Percentiles rank a stretch among this genome's conserved stretches.
Conservation (phyloP, 1,284 basidiomycete species). For the Heliocybe sulcata region DNA sequence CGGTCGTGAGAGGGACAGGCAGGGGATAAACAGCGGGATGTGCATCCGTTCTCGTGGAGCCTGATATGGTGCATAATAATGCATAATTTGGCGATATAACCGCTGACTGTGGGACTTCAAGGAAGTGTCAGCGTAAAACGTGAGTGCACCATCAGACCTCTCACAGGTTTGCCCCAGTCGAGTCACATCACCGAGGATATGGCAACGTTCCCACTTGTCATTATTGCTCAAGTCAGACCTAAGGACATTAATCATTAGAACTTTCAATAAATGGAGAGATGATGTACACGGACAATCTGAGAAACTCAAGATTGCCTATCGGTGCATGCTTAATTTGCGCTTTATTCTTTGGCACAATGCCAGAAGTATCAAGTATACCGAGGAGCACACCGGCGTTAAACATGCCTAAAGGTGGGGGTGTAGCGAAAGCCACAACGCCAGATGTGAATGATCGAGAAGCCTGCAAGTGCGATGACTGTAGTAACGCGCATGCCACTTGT, state of each 20-base stretch:
- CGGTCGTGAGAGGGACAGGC: slow-evolving; percentile 27
- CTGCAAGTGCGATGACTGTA: slow-evolving; percentile 18
- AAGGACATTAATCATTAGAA: neutral
- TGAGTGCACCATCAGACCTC: slow-evolving; percentile 2
- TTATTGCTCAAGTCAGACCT: slow-evolving; percentile 51
- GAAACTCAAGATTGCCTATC: slow-evolving; percentile 41
- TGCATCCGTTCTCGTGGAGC: slow-evolving; percentile 28
- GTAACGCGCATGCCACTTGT: slow-evolving; percentile 1
- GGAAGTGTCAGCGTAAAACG: neutral
- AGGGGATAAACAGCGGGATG: slow-evolving; percentile 39
- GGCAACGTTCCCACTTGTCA: slow-evolving; percentile 39
- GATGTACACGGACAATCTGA: slow-evolving; percentile 42
- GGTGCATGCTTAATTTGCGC: slow-evolving; percentile 29
- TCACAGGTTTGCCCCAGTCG: slow-evolving; percentile 22
- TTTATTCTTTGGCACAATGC: slow-evolving; percentile 25
- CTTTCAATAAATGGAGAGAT: neutral
- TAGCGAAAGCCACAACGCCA: slow-evolving; percentile 33
- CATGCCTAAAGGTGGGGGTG: slow-evolving; percentile 19
- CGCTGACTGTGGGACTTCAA: slow-evolving; percentile 40
- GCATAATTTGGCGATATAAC: slow-evolving; percentile 49
- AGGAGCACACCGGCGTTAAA: slow-evolving; percentile 24
- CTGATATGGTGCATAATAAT: slow-evolving; percentile 42
- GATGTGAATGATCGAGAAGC: slow-evolving; percentile 32
- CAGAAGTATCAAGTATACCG: slow-evolving; percentile 37
- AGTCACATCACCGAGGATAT: slow-evolving; percentile 34